Percentiles rank a stretch among this genome's conserved stretches.
These are phyloP conservation scores for Peronospora destructor DNA, from an alignment of 352 stramenopile species.

Conservation along the genomic window DNA sequence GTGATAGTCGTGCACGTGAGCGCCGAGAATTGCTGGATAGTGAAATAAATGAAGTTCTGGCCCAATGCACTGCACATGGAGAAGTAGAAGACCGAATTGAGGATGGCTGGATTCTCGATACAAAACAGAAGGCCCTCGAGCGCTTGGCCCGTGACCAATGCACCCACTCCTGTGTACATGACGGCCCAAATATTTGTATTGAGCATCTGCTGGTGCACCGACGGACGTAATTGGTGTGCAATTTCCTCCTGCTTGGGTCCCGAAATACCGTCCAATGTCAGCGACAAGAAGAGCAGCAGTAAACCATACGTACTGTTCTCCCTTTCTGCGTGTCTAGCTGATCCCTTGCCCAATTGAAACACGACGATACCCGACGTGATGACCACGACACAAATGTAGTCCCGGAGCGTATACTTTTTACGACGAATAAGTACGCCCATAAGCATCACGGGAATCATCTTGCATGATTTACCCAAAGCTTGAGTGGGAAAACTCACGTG, in stretches of 20 bases:
- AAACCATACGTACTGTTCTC: slow-evolving; percentile 89
- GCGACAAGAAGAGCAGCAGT: slow-evolving; percentile 85
- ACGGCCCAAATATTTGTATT: slow-evolving; percentile 88
- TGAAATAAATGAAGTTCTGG: slow-evolving; percentile 99
- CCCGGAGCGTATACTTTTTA: slow-evolving; percentile 84
- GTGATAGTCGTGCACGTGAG: slow-evolving; percentile 99
- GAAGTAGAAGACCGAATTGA: slow-evolving; percentile 89
- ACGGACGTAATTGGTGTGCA: slow-evolving; percentile 57
- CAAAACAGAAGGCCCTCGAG: slow-evolving; percentile 71
- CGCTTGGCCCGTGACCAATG: slow-evolving; percentile 68
- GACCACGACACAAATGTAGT: slow-evolving; percentile 88
- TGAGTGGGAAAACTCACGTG: slow-evolving; percentile 96
- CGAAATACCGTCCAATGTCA: slow-evolving; percentile 94
- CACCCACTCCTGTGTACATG: slow-evolving; percentile 73
- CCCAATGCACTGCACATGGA: slow-evolving; percentile 93
- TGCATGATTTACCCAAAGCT: slow-evolving; percentile 97
- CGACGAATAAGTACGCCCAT: slow-evolving; percentile 89
- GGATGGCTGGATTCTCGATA: slow-evolving; percentile 74
- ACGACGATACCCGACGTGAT: slow-evolving; percentile 87
- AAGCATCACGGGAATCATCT: slow-evolving; percentile 98
- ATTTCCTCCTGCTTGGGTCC: slow-evolving; percentile 94
- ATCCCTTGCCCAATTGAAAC: slow-evolving; percentile 85
- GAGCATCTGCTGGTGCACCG: slow-evolving; percentile 87
- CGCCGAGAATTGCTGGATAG: slow-evolving; percentile 95
- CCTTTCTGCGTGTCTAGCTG: slow-evolving; percentile 58